A percentile compares a stretch with the other conserved stretches of the same genome.
Conservation (phyloP, 2,329 filamentous ascomycete species). For the Pyricularia grisea region DNA sequence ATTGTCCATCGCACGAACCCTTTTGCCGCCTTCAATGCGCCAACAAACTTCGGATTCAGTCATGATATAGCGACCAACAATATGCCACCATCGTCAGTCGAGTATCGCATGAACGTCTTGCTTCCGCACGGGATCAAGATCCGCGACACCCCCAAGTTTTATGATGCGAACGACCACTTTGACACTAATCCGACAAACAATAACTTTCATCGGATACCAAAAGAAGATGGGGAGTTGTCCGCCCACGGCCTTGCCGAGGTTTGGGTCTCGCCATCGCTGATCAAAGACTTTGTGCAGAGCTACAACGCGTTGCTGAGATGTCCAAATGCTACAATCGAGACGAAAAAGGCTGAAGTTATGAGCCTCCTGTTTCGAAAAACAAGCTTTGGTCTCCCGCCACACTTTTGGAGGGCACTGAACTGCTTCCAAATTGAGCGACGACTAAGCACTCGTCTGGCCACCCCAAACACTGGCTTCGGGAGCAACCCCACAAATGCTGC, state of each 20-base stretch:
- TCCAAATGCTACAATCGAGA: background rate
- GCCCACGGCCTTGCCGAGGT: background rate
- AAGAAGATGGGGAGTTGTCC: background rate
- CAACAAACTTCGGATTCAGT: background rate
- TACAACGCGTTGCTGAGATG: background rate
- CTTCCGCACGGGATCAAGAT: background rate
- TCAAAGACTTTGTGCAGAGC: background rate
- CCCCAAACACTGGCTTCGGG: background rate
- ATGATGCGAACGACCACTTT: background rate
- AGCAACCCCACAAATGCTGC: slow-evolving; percentile 1
- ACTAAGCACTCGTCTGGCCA: background rate
- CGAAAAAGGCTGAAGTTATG: background rate
- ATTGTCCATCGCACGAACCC: background rate
- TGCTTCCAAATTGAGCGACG: background rate
- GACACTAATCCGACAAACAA: background rate
- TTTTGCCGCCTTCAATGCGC: background rate
- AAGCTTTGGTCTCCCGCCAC: background rate
- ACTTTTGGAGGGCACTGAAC: background rate
- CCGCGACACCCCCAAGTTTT: background rate
- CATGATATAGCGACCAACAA: background rate
- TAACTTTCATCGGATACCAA: background rate
- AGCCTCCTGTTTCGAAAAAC: background rate
- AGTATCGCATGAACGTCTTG: background rate
- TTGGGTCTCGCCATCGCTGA: background rate
- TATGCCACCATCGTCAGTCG: background rate